Evolutionary conservation across 2,329 filamentous ascomycete genomes (phyloP), one percentile per base, ranked within the genome.

Genomic region (Tympanopsis confertula): DNA sequence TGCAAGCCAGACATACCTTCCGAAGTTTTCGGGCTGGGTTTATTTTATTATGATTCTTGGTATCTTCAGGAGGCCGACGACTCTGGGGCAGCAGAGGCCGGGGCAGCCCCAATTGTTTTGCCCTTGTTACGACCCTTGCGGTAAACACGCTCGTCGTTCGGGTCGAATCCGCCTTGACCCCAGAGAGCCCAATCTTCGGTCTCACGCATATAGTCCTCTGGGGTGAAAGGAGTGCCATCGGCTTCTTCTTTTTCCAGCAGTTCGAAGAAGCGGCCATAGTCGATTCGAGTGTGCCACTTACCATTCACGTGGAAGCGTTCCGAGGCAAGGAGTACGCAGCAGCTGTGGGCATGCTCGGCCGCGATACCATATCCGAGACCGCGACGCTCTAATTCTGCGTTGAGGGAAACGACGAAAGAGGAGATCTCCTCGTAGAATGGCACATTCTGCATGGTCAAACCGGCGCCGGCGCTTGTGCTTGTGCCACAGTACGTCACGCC

Each of bases 401-500:
- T 77, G 0, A 95, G 70, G 1, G 82, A 79, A 28, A 73, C 69
- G 7, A 93, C 87, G 52, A 95, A 96, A 2, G 79, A 76, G 24
- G 74, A 74, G 3, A 95, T 84, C 59, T 95, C 89, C 56, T 83
- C 81, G 62, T 95, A 96, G 53, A 94, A 96, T 0, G 89, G 89
- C 7, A 96, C 91, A 53, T 96, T 96, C 50, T 86, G 77, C 89
- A 96, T 96, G n/a, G 79, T 91, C 35, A 96, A 67, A 0, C 89
- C 89, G 0, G 86, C 88, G 38, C 80, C 82, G 3, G 83, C 80
- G 5, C 84, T 84, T 1, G 86, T 86, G 5, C 81, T 81, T 0
- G 89, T 96, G 29, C 91, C 91, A 59, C 91, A 96, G 63, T 91
- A 96, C 1, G 89, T 96, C 26, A 96, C 89, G 39, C 89, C 89